phyloP scores from a whole-genome alignment of 495 filamentous ascomycete species.

The Penicillium manginii region DNA sequence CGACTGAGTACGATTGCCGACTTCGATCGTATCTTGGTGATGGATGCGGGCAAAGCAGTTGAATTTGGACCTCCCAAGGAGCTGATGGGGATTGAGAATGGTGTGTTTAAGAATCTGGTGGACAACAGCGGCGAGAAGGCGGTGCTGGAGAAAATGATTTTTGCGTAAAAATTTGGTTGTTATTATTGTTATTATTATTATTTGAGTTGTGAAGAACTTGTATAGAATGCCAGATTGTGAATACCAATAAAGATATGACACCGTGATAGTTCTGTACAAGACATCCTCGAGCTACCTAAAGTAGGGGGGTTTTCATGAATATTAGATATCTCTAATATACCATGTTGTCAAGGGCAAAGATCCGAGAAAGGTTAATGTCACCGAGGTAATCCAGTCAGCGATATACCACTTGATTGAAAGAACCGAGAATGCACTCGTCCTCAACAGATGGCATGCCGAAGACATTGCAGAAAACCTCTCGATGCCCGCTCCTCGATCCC shows the following conservation, averaged over 20 bases:
- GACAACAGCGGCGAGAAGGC: slow-evolving; percentile 74
- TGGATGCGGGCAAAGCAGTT: slow-evolving; percentile 73
- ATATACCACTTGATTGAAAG: neutral
- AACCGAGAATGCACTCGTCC: too few relatives aligned
- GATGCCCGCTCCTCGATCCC: slow-evolving; percentile 11
- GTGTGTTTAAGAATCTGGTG: slow-evolving; percentile 73
- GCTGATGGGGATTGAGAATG: slow-evolving; percentile 59
- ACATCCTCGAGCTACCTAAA: neutral
- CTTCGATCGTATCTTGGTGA: slow-evolving; percentile 82
- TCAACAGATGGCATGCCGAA: neutral
- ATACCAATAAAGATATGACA: neutral
- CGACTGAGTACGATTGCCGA: slow-evolving; percentile 84
- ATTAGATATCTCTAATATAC: neutral
- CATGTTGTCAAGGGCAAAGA: neutral
- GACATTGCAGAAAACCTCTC: slow-evolving; percentile 6
- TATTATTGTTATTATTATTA: neutral
- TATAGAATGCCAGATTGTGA: slow-evolving; percentile 19
- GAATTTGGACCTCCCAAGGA: slow-evolving; percentile 75
- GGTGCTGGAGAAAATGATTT: slow-evolving; percentile 59
- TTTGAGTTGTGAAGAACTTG: neutral
- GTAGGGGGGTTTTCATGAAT: neutral
- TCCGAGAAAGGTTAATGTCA: slow-evolving; percentile 19
- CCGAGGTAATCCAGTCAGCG: neutral
- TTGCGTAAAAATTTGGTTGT: slow-evolving; percentile 11
- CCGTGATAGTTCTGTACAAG: neutral